Conservation (phyloP, 2,329 filamentous ascomycete genomes). For the Exophiala sp. region DNA sequence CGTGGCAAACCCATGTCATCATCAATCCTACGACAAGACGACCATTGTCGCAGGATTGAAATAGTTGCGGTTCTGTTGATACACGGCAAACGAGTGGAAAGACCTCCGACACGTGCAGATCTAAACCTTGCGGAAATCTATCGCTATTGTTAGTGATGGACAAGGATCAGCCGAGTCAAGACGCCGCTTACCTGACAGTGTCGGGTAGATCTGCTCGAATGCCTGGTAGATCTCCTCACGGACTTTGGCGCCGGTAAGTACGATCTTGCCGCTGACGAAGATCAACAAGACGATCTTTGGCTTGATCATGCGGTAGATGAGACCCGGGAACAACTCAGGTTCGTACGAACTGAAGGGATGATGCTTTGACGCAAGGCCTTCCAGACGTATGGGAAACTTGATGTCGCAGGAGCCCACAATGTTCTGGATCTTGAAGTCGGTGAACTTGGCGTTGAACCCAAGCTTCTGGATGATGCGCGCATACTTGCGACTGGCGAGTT, state of each 20-base stretch:
- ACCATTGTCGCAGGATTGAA: conserved; percentile 10
- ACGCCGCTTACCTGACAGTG: conserved; percentile 66
- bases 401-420: conserved; percentile 98
- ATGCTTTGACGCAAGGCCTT: conserved; percentile 91
- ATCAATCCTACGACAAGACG: conserved; percentile 11
- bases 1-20: conserved; percentile 7
- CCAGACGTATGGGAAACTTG: conserved; percentile 96
- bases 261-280: conserved; percentile 97
- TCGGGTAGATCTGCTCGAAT: conserved; percentile 95
- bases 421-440: conserved; percentile 99
- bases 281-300: conserved; percentile 97
- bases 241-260: conserved; percentile 94
- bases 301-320: conserved; percentile 99
- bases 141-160: conserved; percentile 28
- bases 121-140: conserved; percentile 60
- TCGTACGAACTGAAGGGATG: conserved; percentile 99
- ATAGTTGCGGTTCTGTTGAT: conserved; percentile 18
- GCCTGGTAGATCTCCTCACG: conserved; percentile 97
- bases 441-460: conserved; percentile 98
- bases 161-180: not conserved
- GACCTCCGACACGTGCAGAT: conserved; percentile 9
- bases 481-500: conserved; percentile 94
- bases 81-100: conserved; percentile 16
- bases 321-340: conserved; percentile 94
- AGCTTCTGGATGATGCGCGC: conserved; percentile 99